Base-by-base conservation (phyloP, 2,329 filamentous ascomycete species). In the Fusarium drepaniforme region DNA sequence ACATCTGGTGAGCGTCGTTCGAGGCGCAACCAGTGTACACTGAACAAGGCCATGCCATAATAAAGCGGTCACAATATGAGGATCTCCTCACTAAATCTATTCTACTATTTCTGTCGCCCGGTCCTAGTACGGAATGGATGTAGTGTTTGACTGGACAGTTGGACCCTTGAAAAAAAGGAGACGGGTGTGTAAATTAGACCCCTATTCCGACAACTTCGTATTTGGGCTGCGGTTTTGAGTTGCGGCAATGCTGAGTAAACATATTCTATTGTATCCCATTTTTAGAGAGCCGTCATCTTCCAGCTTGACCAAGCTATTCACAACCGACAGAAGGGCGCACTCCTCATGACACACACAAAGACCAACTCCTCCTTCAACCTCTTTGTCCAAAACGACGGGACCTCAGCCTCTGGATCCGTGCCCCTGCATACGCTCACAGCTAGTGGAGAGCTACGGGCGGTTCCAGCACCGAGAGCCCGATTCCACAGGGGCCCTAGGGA, bases 171-270 rank as follows among this genome's bases (percentile, higher is more conserved):
- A 40, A 42, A 63, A 75, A 71, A 72, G 70, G 67, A 64, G 70
- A 59, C 37, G 23, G 57, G 49, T 65, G 58, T 60, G 64, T 64
- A 75, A 75, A 75, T 75, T 75, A 74, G 64, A 68, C 73, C 73
- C 73, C 73, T 75, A 74, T 75, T 76, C 64, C 63, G 59, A 38
- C 57, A 42, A 57, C 46, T 38, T 49, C n/a, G 56, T 25, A 59
- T 46, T 46, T 25, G 65, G 53, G 44, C 28, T 72, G n/a, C 6
- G 16, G 13, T 25, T 25, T 15, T 61, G 56, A 5, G 15, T n/a
- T 40, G 28, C 15, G 59, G 37, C 23, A 37, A 40, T 21, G 30
- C 30, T 21, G 30, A 37, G 33, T 8, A 18, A 42, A n/a, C 25
- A 30, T 37, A 16, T 21, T 21, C 28, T 38, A 30, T 28, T 25